These are phyloP conservation scores for Backusella morwellensis DNA, from an alignment of 192 early-diverging fungal species.

Conservation along the genomic window DNA sequence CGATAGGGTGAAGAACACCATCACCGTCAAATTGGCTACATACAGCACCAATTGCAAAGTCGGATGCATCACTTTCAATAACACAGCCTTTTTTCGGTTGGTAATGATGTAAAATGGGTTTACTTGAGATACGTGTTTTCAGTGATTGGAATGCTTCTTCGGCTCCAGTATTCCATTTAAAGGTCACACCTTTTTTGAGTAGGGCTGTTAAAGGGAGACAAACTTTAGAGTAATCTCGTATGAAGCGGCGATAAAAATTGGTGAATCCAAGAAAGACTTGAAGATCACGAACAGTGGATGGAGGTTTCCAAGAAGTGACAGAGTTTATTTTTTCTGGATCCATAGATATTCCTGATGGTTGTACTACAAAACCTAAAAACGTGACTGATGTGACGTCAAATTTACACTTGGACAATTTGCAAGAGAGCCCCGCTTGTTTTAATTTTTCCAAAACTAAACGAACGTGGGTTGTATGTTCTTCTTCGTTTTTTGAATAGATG, in stretches of 20 bases:
- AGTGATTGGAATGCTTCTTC: background rate
- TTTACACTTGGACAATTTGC: conserved; percentile 13
- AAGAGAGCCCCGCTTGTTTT: background rate
- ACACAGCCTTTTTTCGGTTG: background rate
- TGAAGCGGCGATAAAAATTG: conserved; percentile 32
- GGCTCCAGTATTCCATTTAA: background rate
- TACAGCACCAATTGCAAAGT: conserved; percentile 12
- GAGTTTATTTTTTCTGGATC: conserved; percentile 6
- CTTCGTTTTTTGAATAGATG: conserved; percentile 30
- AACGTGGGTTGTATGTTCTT: conserved; percentile 35
- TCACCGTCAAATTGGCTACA: conserved; percentile 7
- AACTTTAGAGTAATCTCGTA: conserved; percentile 14
- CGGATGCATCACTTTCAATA: conserved; percentile 18
- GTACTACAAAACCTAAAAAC: conserved; percentile 16
- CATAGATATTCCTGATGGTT: background rate
- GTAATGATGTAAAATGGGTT: background rate
- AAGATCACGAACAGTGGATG: background rate
- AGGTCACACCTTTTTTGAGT: background rate
- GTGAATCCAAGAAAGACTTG: conserved; percentile 23
- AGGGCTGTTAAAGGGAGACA: conserved; percentile 15
- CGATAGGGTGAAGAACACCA: conserved; percentile 35
- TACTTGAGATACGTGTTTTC: background rate
- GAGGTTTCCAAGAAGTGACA: background rate
- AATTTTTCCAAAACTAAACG: background rate
- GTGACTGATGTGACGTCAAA: background rate